Evolutionary conservation across 495 filamentous ascomycete species (phyloP).

Genomic region (Talaromyces liani): DNA sequence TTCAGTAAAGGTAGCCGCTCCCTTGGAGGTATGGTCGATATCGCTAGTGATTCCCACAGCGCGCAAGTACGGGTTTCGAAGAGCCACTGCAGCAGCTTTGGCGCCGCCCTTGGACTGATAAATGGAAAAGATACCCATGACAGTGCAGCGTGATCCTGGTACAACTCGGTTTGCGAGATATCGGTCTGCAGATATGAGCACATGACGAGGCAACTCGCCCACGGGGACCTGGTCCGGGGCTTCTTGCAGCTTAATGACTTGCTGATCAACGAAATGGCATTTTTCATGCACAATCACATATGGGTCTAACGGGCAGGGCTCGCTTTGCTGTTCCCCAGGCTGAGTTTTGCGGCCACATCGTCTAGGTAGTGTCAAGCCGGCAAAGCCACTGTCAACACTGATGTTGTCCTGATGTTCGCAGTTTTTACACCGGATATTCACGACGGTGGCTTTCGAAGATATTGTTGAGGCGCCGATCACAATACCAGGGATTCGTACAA

Average conservation of each 20-base stretch:
- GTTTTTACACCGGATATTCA: slow-evolving; percentile 83
- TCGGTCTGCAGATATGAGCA: slow-evolving; percentile 88
- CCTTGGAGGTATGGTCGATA: slow-evolving; percentile 83
- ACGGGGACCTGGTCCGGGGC: slow-evolving; percentile 97
- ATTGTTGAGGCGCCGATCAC: slow-evolving; percentile 96
- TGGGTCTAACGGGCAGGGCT: slow-evolving; percentile 84
- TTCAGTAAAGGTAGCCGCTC: slow-evolving; percentile 78
- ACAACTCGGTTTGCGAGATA: slow-evolving; percentile 96
- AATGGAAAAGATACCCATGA: slow-evolving; percentile 97
- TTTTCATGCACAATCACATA: slow-evolving; percentile 94
- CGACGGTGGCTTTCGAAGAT: slow-evolving; percentile 84
- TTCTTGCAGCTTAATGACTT: slow-evolving; percentile 97
- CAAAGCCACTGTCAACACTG: slow-evolving; percentile 73
- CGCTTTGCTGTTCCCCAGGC: slow-evolving; percentile 49
- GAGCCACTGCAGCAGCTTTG: slow-evolving; percentile 79
- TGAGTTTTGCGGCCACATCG: slow-evolving; percentile 57
- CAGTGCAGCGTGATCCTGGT: slow-evolving; percentile 86
- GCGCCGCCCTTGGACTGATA: slow-evolving; percentile 88
- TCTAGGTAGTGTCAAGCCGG: slow-evolving; percentile 75
- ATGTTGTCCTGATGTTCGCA: slow-evolving; percentile 70
- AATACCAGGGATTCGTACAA: slow-evolving; percentile 94
- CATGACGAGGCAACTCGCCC: slow-evolving; percentile 90
- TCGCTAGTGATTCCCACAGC: slow-evolving; percentile 89
- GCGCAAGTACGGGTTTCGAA: slow-evolving; percentile 93
- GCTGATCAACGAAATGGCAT: slow-evolving; percentile 93